Conservation (phyloP, 2,329 filamentous ascomycete species). For the Myotisia sp. region DNA sequence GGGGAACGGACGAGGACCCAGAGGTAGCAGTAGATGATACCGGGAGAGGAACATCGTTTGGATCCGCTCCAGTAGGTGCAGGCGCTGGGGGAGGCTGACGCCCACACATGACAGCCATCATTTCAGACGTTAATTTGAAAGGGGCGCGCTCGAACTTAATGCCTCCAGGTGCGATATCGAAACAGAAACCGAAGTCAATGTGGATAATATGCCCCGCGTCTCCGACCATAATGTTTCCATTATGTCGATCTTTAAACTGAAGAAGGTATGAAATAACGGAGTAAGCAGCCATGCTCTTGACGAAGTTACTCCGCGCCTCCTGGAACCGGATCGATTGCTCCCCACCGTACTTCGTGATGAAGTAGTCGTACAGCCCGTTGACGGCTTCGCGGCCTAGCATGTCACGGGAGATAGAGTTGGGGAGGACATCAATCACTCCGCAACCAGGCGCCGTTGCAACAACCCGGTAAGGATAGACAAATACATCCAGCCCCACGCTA, state of each 20-base stretch:
- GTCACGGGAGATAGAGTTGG: conserved; percentile 93
- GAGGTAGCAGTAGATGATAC: conserved; percentile 10
- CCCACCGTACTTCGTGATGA: conserved; percentile 90
- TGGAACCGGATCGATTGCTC: conserved; percentile 93
- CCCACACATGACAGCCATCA: conserved; percentile 96
- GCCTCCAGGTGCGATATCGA: conserved; percentile 93
- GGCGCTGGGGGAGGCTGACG: conserved; percentile 15
- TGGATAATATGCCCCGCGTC: conserved; percentile 94
- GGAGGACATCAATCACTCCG: conserved; percentile 93
- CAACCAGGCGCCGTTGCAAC: conserved; percentile 94
- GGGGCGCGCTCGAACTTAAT: conserved; percentile 96
- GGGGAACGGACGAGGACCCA: conserved; percentile 45
- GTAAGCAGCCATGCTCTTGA: conserved; percentile 98
- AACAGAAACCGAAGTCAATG: conserved; percentile 99
- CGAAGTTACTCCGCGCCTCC: conserved; percentile 88
- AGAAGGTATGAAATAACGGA: conserved; percentile 90
- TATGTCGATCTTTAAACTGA: conserved; percentile 98
- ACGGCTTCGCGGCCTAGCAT: conserved; percentile 97
- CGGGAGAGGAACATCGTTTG: neutral
- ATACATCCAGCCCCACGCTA: conserved; percentile 85
- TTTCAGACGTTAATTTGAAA: conserved; percentile 94
- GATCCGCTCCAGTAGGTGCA: neutral
- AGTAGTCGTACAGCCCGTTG: conserved; percentile 97
- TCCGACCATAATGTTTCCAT: conserved; percentile 99
- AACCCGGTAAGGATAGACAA: conserved; percentile 91